These are phyloP conservation scores for Candida incommunis DNA, from an alignment of 805 yeast genomes.

Conservation along the genomic window DNA sequence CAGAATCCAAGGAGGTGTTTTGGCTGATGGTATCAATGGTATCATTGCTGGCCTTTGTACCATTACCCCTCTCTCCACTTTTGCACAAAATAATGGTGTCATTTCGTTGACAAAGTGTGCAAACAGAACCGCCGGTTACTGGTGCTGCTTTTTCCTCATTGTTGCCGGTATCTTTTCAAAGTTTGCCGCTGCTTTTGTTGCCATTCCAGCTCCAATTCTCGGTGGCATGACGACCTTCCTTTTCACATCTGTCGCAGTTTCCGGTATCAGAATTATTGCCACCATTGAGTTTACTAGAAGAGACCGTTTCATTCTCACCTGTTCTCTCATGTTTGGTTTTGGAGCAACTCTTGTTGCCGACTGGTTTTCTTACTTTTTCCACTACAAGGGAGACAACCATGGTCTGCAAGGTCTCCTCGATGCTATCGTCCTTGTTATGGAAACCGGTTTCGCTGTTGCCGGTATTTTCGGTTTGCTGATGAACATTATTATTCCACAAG, in stretches of 20 bases:
- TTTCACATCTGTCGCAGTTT: conserved; percentile 62
- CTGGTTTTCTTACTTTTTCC: conserved; percentile 54
- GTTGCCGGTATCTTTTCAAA: conserved; percentile 82
- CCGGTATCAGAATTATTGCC: conserved; percentile 56
- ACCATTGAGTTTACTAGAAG: conserved; percentile 43
- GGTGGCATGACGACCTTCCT: conserved; percentile 83
- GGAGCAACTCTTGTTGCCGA: conserved; percentile 50
- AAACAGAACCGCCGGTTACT: conserved; percentile 64
- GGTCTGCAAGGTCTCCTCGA: conserved; percentile 47
- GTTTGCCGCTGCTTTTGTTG: conserved; percentile 77
- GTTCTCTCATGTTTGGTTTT: conserved; percentile 48
- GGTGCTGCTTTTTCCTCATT: conserved; percentile 66
- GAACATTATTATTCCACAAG: conserved; percentile 50
- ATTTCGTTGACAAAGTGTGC: conserved; percentile 88
- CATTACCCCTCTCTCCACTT: conserved; percentile 79
- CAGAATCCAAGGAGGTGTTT: conserved; percentile 82
- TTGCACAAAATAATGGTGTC: conserved; percentile 94
- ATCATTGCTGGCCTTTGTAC: conserved; percentile 65
- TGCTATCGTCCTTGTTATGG: conserved; percentile 57
- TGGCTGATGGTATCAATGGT: conserved; percentile 81
- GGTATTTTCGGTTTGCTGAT: conserved; percentile 51
- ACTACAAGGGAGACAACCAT: conserved; percentile 47
- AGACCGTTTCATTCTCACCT: conserved; percentile 59
- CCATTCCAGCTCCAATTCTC: conserved; percentile 64
- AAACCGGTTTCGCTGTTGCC: conserved; percentile 58